Evolutionary conservation across 345 rosid species (phyloP), one percentile per base, ranked within the genome.

Genomic region (Dimocarpus longan): DNA sequence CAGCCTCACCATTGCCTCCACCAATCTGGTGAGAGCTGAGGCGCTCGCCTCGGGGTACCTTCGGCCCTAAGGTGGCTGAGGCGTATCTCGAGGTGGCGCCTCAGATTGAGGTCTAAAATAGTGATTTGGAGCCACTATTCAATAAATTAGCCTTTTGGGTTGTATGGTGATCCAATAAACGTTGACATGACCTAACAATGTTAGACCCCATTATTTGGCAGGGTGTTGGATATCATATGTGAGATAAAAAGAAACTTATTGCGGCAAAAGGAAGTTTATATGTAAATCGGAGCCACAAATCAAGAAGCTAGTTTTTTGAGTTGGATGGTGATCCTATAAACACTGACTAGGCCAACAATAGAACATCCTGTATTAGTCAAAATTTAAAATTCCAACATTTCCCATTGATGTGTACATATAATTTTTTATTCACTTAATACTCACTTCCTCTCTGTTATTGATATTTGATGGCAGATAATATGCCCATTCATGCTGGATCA

Each of bases 401-500:
- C 64, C 64, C 26, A 59, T 59, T 19, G 64, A 15, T 28, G 8
- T 64, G 18, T 28, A 4, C 43, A 9, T 32, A 39, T 62, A 75
- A 75, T 48, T 10, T 10, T 57, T 52, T 12, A 54, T 16, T 19
- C 9, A 15, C 11, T 65, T 40, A 66, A 0, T 65, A 4, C 37
- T 80, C 21, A 69, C 22, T 73, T 72, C 71, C 40, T 64, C 28
- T 39, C 56, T 46, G 63, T 37, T 21, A 26, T 56, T 50, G 43
- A 32, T 67, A 32, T 79, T 75, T 40, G 40, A 76, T 84, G 78
- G 83, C 88, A 95, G 98, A 91, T 93, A 75, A 40, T 95, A 59
- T 91, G 98, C 80, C 97, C 98, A 15, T 95, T 95, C 86, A 77
- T 95, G 87, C 56, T 93, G 83, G 98, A 95, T 79, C 98, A 95